Conservation (phyloP, 257 asterid genomes). For the Paulownia fortunei region DNA sequence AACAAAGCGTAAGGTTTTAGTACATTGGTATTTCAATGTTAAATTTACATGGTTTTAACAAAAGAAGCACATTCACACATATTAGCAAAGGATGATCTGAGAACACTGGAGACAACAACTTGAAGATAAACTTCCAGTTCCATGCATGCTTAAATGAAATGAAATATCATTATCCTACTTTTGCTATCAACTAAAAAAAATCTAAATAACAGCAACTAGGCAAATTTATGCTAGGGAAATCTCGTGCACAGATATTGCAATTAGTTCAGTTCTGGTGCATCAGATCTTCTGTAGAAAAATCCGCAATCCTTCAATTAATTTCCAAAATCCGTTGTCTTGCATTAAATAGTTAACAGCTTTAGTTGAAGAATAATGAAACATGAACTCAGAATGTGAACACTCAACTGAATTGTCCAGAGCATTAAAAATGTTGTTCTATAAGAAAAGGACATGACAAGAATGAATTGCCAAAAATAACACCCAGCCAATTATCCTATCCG, state of each 20-base stretch:
- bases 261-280: background rate
- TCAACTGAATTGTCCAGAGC: background rate
- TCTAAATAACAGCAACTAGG: background rate
- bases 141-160: background rate
- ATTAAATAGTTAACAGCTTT: background rate
- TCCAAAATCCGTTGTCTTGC: background rate
- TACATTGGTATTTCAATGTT: no score
- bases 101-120: no score
- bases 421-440: background rate
- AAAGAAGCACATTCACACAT: background rate
- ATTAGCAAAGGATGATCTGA: background rate
- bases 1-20: no score
- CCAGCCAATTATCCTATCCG: background rate
- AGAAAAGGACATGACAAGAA: background rate
- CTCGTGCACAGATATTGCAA: background rate
- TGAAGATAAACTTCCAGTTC: background rate
- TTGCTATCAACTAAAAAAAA: no score
- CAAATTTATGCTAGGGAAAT: background rate
- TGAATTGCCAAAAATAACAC: background rate
- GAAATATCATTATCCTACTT: background rate
- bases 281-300: background rate
- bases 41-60: background rate
- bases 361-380: background rate
- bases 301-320: background rate
- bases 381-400: conserved; percentile 3